phyloP scores from a whole-genome alignment of 345 rosid species.

The Lagerstroemia speciosa region DNA sequence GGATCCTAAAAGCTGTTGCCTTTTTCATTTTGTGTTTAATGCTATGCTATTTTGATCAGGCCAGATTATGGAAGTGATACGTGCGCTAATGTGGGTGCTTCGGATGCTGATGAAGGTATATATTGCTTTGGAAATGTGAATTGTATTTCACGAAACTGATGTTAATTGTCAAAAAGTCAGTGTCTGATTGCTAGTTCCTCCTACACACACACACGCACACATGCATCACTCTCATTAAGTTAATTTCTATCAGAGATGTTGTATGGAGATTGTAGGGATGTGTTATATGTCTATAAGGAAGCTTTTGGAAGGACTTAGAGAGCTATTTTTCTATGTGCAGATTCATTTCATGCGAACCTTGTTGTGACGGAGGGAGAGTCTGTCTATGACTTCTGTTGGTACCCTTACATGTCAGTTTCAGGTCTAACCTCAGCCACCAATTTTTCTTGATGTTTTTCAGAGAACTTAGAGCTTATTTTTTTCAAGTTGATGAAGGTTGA shows the following conservation, averaged over 20 bases:
- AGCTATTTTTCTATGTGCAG: slow-evolving; percentile 27
- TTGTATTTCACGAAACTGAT: neutral
- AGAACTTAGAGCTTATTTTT: neutral
- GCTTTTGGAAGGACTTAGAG: neutral
- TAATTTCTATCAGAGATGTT: neutral
- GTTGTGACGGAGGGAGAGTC: slow-evolving; percentile 81
- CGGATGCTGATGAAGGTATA: slow-evolving; percentile 33
- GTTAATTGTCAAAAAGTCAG: neutral
- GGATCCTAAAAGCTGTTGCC: neutral
- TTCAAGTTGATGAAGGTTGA: neutral
- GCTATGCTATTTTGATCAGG: slow-evolving; percentile 21
- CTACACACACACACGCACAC: neutral
- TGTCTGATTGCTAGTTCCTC: neutral
- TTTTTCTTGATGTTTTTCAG: neutral
- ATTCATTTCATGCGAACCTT: slow-evolving; percentile 59
- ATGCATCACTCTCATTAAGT: neutral
- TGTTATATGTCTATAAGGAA: neutral
- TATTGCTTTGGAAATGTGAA: neutral
- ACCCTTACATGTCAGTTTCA: slow-evolving; percentile 84
- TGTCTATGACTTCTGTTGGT: slow-evolving; percentile 92
- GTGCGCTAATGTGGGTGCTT: slow-evolving; percentile 16
- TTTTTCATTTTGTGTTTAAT: neutral
- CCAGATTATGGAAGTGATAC: slow-evolving; percentile 31
- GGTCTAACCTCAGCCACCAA: slow-evolving; percentile 27
- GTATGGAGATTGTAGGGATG: neutral